Conservation (phyloP, 2,329 filamentous ascomycete genomes). For the Mollisiaceae sp. region DNA sequence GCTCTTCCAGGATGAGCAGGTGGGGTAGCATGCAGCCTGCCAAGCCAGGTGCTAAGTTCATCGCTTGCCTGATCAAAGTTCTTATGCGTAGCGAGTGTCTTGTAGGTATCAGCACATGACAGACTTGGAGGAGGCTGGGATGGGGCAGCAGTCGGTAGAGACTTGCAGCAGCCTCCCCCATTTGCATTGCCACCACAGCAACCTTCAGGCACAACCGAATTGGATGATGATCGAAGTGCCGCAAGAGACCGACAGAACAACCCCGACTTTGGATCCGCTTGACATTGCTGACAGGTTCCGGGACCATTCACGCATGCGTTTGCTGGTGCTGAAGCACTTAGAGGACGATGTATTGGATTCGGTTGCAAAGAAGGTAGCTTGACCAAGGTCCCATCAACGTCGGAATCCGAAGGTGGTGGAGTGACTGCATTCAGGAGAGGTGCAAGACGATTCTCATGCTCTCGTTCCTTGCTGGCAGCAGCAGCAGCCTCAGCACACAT, state of each 20-base stretch:
- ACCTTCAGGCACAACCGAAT: conserved; percentile 49
- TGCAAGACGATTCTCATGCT: conserved; percentile 44
- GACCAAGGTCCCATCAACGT: conserved; percentile 61
- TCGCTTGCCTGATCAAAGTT: conserved; percentile 76
- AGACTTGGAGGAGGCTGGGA: conserved; percentile 53
- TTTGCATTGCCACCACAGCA: conserved; percentile 66
- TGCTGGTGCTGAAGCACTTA: conserved; percentile 27
- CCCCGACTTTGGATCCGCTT: conserved; percentile 77
- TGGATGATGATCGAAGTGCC: conserved; percentile 53
- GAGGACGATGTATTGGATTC: conserved; percentile 41
- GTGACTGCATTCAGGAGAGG: conserved; percentile 55
- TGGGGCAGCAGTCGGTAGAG: conserved; percentile 36
- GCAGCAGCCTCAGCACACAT: conserved; percentile 70
- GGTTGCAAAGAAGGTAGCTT: conserved; percentile 58
- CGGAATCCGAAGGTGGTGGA: conserved; percentile 57
- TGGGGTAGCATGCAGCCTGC: conserved; percentile 68
- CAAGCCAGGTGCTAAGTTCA: conserved; percentile 77
- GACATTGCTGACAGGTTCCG: conserved; percentile 79
- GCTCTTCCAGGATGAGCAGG: conserved; percentile 46
- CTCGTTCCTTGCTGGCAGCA: conserved; percentile 39
- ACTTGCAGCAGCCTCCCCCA: conserved; percentile 68
- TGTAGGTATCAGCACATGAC: conserved; percentile 78
- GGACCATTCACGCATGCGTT: conserved; percentile 62
- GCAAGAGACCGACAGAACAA: conserved; percentile 84
- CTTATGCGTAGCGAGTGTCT: conserved; percentile 76